Evolutionary conservation across 306 rosid species (phyloP).

Genomic region (Corylus americana): DNA sequence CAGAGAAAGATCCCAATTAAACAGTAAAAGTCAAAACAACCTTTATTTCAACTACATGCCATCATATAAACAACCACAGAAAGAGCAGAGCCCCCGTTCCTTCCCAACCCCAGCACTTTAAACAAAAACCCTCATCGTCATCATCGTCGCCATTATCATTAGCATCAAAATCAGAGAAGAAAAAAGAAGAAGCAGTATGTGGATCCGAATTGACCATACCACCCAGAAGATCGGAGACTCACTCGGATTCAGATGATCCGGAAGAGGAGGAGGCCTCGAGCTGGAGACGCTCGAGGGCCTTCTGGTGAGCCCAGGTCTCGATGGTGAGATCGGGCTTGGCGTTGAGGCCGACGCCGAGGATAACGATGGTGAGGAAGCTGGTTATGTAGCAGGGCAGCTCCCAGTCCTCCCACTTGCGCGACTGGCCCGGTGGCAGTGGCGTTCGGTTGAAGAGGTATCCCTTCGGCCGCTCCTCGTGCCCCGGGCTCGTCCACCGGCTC

Average conservation of each 20-base stretch:
- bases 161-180: slow-evolving; percentile 1
- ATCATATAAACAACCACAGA: slow-evolving; percentile 33
- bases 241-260: slow-evolving; percentile 51
- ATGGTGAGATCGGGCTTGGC: slow-evolving; percentile 99
- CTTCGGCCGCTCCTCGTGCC: slow-evolving; percentile 86
- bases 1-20: slow-evolving; percentile 14
- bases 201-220: slow-evolving; percentile 31
- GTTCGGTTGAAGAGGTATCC: slow-evolving; percentile 80
- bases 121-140: slow-evolving; percentile 2
- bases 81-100: background rate
- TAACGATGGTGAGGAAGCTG: slow-evolving; percentile 93
- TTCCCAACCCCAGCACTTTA: background rate
- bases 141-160: slow-evolving; percentile 15
- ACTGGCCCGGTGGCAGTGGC: slow-evolving; percentile 68
- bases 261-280: slow-evolving; percentile 48
- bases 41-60: slow-evolving; percentile 30
- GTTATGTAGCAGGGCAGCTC: slow-evolving; percentile 97
- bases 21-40: slow-evolving; percentile 8
- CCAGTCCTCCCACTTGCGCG: slow-evolving; percentile 99
- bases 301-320: slow-evolving; percentile 98
- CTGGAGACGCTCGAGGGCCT: slow-evolving; percentile 93
- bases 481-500: slow-evolving; percentile 81
- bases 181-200: slow-evolving; percentile 3
- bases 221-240: slow-evolving; percentile 20
- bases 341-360: slow-evolving; percentile 97